Evolutionary conservation across 768 basidiomycete genomes (phyloP).

Genomic region (Hygrophorus russula): DNA sequence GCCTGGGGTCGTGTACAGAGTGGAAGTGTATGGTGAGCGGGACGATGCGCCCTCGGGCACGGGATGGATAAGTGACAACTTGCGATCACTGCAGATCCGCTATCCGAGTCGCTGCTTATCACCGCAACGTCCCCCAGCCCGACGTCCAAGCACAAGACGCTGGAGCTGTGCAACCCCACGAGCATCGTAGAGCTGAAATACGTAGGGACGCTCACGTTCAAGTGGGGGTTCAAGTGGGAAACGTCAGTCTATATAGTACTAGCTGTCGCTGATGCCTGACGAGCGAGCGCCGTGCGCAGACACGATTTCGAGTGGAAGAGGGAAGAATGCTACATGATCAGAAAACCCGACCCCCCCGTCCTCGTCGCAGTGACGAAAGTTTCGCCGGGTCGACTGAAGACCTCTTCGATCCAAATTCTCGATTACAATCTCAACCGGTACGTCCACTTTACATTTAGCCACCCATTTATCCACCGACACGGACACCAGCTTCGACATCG

Average conservation of each 20-base stretch:
- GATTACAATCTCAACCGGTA: slow-evolving; percentile 81
- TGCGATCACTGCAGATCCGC: slow-evolving; percentile 39
- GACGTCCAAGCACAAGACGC: slow-evolving; percentile 59
- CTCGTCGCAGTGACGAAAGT: slow-evolving; percentile 77
- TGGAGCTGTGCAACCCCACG: slow-evolving; percentile 70
- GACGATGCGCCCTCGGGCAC: too few relatives aligned
- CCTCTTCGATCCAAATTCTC: slow-evolving; percentile 59
- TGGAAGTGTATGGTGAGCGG: slow-evolving; percentile 54
- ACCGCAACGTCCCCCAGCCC: slow-evolving; percentile 54
- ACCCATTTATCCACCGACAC: background rate
- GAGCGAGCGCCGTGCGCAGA: slow-evolving; percentile 23
- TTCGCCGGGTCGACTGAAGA: slow-evolving; percentile 51
- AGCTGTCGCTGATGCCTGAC: background rate
- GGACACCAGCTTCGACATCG: slow-evolving; percentile 59
- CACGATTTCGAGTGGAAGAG: slow-evolving; percentile 82
- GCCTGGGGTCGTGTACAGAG: slow-evolving; percentile 42
- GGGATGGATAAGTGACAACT: too few relatives aligned
- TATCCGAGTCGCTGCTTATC: slow-evolving; percentile 59
- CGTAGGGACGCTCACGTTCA: slow-evolving; percentile 62
- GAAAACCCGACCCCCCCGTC: slow-evolving; percentile 82
- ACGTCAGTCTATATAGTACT: slow-evolving; percentile 35
- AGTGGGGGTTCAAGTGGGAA: slow-evolving; percentile 78
- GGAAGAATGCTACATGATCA: slow-evolving; percentile 72
- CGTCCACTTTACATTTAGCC: slow-evolving; percentile 5
- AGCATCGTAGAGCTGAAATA: slow-evolving; percentile 59